These are phyloP conservation scores for Thermomyces lanuginosus DNA, from an alignment of 2,329 filamentous ascomycete species.

Conservation along the genomic window DNA sequence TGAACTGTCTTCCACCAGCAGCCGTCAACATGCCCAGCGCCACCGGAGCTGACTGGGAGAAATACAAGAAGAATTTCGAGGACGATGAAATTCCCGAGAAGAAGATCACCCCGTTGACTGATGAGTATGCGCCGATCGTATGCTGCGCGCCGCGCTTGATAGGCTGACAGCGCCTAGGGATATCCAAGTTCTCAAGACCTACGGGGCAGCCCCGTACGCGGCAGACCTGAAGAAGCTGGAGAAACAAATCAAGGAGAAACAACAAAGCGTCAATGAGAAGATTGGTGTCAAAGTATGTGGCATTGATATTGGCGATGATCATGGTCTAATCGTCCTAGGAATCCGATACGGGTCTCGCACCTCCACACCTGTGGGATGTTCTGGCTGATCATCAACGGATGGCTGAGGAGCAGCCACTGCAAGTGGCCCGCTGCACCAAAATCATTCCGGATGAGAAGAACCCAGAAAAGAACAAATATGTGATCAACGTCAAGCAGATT, in stretches of 20 bases:
- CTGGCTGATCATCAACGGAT: conserved; percentile 96
- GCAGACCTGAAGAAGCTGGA: conserved; percentile 90
- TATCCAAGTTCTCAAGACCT: conserved; percentile 98
- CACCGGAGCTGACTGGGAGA: conserved; percentile 91
- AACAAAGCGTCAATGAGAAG: conserved; percentile 96
- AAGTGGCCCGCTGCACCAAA: conserved; percentile 96
- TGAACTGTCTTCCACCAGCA: conserved; percentile 10
- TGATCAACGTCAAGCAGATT: conserved; percentile 99
- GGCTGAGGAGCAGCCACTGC: conserved; percentile 92
- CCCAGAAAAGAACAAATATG: conserved; percentile 96
- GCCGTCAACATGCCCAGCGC: conserved; percentile 64
- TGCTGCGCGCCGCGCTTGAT: conserved; percentile 12
- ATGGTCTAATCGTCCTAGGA: conserved; percentile 42
- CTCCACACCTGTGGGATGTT: conserved; percentile 97
- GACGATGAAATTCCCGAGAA: conserved; percentile 98
- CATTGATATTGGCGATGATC: conserved; percentile 6
- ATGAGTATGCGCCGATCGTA: conserved; percentile 50
- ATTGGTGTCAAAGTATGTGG: conserved; percentile 46
- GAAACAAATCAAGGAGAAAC: conserved; percentile 98
- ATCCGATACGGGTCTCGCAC: conserved; percentile 94
- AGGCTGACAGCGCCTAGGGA: conserved; percentile 43
- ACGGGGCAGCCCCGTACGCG: conserved; percentile 90
- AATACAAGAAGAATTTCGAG: conserved; percentile 92
- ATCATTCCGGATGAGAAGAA: conserved; percentile 97
- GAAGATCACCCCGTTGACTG: conserved; percentile 93